A percentile compares a stretch with the other conserved stretches of the same genome.
These are phyloP conservation scores for Thyridium curvatum DNA, from an alignment of 2,329 filamentous ascomycete genomes.

Conservation along the genomic window DNA sequence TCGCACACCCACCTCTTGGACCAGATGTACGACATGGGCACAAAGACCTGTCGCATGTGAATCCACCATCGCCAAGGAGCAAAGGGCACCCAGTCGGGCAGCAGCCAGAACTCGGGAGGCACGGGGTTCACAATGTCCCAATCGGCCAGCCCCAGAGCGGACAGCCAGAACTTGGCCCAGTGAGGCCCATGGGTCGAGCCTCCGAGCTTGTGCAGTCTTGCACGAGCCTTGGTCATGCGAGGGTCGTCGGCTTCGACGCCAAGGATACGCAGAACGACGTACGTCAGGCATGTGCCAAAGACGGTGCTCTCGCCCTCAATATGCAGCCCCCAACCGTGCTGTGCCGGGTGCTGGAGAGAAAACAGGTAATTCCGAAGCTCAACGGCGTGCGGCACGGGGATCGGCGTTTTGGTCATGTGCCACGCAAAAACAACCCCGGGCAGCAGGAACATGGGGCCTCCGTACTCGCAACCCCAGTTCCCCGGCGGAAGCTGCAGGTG, in stretches of 20 bases:
- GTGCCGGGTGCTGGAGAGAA: slow-evolving; percentile 73
- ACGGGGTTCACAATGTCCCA: slow-evolving; percentile 96
- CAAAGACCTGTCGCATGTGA: slow-evolving; percentile 93
- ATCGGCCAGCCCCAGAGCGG: slow-evolving; percentile 70
- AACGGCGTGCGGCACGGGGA: slow-evolving; percentile 70
- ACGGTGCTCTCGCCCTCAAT: slow-evolving; percentile 90
- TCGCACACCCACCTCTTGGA: slow-evolving; percentile 77
- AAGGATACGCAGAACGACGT: slow-evolving; percentile 71
- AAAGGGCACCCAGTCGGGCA: slow-evolving; percentile 86
- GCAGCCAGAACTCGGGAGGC: slow-evolving; percentile 86
- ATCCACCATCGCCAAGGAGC: slow-evolving; percentile 97
- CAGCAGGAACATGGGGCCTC: slow-evolving; percentile 92
- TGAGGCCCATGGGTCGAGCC: slow-evolving; percentile 81
- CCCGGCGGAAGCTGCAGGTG: slow-evolving; percentile 82
- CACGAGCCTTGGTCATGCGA: slow-evolving; percentile 78
- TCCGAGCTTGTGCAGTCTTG: slow-evolving; percentile 75
- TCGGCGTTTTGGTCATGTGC: slow-evolving; percentile 83
- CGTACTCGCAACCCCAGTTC: slow-evolving; percentile 97
- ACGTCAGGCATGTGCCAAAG: slow-evolving; percentile 87
- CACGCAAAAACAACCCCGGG: slow-evolving; percentile 80
- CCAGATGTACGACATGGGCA: slow-evolving; percentile 87
- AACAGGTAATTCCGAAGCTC: slow-evolving; percentile 93
- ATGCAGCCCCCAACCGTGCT: slow-evolving; percentile 96
- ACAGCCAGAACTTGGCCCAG: slow-evolving; percentile 97
- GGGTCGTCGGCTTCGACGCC: slow-evolving; percentile 80